Conservation (phyloP, 2,329 filamentous ascomycete genomes). For the Fusarium camptoceras region DNA sequence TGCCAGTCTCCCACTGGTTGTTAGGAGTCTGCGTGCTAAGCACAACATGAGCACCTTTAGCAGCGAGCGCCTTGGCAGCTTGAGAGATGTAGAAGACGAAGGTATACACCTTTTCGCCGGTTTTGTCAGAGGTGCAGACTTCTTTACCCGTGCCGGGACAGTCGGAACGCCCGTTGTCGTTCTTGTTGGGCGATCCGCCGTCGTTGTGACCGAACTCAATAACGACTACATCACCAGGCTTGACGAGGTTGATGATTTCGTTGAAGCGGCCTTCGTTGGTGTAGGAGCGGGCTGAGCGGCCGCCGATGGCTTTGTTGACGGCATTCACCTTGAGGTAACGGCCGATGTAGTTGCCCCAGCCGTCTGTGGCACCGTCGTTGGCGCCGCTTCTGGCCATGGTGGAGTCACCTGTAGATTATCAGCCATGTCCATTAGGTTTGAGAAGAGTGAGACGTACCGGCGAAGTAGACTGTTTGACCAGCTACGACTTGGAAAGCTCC, state of each 20-base stretch:
- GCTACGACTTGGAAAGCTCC: conserved; percentile 31
- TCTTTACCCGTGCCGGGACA: conserved; percentile 66
- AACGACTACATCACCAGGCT: conserved; percentile 72
- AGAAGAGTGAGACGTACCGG: conserved; percentile 46
- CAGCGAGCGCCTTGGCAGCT: conserved; percentile 64
- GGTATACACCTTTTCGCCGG: conserved; percentile 66
- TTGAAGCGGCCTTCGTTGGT: conserved; percentile 74
- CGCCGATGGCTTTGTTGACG: conserved; percentile 74
- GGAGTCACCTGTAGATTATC: conserved; percentile 58
- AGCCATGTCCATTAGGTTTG: rapidly evolving
- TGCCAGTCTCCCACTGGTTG: conserved; percentile 71
- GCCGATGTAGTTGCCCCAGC: conserved; percentile 72
- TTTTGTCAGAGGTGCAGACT: conserved; percentile 57
- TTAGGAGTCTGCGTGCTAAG: conserved; percentile 66
- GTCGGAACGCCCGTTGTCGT: conserved; percentile 71
- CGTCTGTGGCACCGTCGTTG: conserved; percentile 58
- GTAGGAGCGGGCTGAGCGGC: conserved; percentile 74
- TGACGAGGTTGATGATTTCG: conserved; percentile 63
- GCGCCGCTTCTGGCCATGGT: conserved; percentile 66
- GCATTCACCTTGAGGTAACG: conserved; percentile 58
- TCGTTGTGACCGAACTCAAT: conserved; percentile 82
- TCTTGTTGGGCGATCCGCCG: conserved; percentile 64
- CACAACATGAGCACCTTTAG: conserved; percentile 70
- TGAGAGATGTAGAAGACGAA: conserved; percentile 70
- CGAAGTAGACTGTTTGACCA: conserved; percentile 56